Base-by-base conservation (phyloP, 2,329 filamentous ascomycete species). In the Dactylonectria macrodidyma region DNA sequence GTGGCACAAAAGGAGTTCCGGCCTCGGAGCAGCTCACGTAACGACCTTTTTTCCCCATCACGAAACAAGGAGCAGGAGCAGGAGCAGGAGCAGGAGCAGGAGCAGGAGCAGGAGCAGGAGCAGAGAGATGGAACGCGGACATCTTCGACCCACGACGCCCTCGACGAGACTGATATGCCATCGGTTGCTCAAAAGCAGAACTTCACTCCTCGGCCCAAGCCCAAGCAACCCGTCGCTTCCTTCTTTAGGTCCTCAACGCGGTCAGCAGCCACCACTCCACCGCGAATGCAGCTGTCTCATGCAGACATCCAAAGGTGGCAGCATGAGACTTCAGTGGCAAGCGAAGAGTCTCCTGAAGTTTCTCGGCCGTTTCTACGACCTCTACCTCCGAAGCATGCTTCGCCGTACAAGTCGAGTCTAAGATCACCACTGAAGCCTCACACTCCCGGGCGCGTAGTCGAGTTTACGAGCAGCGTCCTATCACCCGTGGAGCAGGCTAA, bases 361-460 rank as follows among this genome's bases (percentile, higher is more conserved):
- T 76, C 80, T 16, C 81, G 78, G 3, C 81, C 81, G 4, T 73
- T 82, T n/a, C 82, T 87, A 24, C 84, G 85, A 7, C 84, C 86
- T 2, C 79, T 85, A 3, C 87, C 87, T 12, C 81, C 85, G 59
- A 85, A 82, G 67, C 82, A 84, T n/a, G 84, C 84, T 5, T 90
- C 88, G 1, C 88, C 88, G 0, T 82, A 78, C 9, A 90, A 90
- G 74, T 90, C 88, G 1, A 87, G 84, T 70, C 78, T 90, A 26
- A 84, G 88, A 19, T 89, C 88, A 4, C 87, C 88, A 0, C 75
- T 88, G 19, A 90, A 90, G 73, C 84, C 86, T 3, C 88, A 84
- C 68, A 89, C 87, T 2, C 87, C 87, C 1, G 88, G 88, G 5
- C 84, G 87, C 0, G 86, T 90, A 1, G 88, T 90, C 14, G 87